These are phyloP conservation scores for Ambrosia hybrid DNA, from an alignment of 140 eudicot species.

Conservation along the genomic window DNA sequence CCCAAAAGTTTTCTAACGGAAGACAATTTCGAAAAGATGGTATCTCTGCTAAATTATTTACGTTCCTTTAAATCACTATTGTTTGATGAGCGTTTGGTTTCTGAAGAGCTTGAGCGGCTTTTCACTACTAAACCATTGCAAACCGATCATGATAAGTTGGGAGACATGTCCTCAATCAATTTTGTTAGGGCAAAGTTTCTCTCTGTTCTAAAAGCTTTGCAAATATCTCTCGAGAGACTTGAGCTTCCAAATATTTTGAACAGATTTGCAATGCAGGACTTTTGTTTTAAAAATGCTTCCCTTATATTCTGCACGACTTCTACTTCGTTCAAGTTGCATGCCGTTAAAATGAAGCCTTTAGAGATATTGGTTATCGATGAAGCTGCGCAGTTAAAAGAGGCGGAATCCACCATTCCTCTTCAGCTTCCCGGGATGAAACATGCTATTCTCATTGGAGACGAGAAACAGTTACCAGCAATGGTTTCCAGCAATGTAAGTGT, in stretches of 20 bases:
- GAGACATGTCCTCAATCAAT: constrained; percentile 14
- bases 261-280: constrained; percentile 13
- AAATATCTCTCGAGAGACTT: constrained; percentile 32
- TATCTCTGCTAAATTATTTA: constrained; percentile 23
- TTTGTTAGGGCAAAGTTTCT: constrained; percentile 17
- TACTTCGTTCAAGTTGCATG: constrained; percentile 46
- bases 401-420: constrained; percentile 64
- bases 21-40: constrained; percentile 23
- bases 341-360: constrained; percentile 29
- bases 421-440: constrained; percentile 57
- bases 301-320: constrained; percentile 66
- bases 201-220: constrained; percentile 41
- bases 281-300: constrained; percentile 51
- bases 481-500: constrained; percentile 58
- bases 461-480: constrained; percentile 67
- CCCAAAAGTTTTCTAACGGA: constrained; percentile 43
- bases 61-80: constrained; percentile 35
- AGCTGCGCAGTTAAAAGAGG: constrained; percentile 81
- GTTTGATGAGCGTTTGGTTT: constrained; percentile 38
- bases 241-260: constrained; percentile 32
- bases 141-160: constrained; percentile 2
- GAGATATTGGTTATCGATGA: constrained; percentile 69
- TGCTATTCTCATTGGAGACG: constrained; percentile 76
- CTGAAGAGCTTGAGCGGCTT: constrained; percentile 40
- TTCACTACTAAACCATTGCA: constrained; percentile 19